Evolutionary conservation across 1,139 yeast species (phyloP).

Genomic region (Lipomyces yarrowii): DNA sequence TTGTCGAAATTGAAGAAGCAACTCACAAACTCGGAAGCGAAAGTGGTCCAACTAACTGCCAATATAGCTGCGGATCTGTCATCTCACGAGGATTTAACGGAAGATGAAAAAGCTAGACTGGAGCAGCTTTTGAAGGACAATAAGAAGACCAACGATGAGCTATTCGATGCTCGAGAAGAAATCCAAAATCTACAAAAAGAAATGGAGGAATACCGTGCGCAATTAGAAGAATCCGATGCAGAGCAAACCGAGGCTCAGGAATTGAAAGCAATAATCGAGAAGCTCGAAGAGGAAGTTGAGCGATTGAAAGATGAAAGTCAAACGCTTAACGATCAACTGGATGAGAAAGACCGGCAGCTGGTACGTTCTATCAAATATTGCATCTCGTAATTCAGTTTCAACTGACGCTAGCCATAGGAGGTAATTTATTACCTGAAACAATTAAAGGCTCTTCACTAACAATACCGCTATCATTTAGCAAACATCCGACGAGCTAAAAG

Average conservation of each 20-base stretch:
- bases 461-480: neutral
- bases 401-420: neutral
- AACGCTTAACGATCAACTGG: slow-evolving; percentile 23
- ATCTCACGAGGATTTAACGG: slow-evolving; percentile 8
- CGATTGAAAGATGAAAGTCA: slow-evolving; percentile 23
- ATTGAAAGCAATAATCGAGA: slow-evolving; percentile 16
- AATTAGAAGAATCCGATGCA: slow-evolving; percentile 27
- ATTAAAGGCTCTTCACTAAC: slow-evolving; percentile 1
- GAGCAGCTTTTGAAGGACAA: slow-evolving; percentile 25
- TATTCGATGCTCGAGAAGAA: slow-evolving; percentile 26
- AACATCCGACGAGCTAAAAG: slow-evolving; percentile 8
- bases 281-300: slow-evolving; percentile 23
- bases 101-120: slow-evolving; percentile 17
- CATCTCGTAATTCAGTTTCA: neutral
- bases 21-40: slow-evolving; percentile 31
- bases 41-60: slow-evolving; percentile 42
- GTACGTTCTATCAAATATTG: neutral
- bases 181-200: slow-evolving; percentile 25
- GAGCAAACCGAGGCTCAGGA: slow-evolving; percentile 24
- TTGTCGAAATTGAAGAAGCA: slow-evolving; percentile 24
- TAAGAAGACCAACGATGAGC: slow-evolving; percentile 30
- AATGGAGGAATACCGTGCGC: slow-evolving; percentile 28
- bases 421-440: neutral
- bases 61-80: slow-evolving; percentile 16
- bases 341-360: slow-evolving; percentile 7